Evolutionary conservation across 1,284 basidiomycete species (phyloP).

Genomic region (Papiliotrema terrestris): DNA sequence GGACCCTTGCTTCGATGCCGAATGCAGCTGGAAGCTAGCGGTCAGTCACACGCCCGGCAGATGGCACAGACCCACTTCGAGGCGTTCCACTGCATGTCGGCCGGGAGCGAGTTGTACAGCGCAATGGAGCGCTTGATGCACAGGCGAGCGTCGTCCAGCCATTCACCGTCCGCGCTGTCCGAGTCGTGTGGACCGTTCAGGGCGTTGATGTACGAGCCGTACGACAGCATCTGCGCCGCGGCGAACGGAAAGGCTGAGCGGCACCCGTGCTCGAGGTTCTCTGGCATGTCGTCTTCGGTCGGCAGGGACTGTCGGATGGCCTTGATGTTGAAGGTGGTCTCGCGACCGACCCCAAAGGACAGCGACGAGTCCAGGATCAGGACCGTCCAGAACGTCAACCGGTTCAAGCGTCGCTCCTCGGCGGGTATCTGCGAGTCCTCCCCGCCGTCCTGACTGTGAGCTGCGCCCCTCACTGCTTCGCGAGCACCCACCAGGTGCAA

Average conservation of each 20-base stretch:
- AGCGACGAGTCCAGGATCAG: constrained; percentile 23
- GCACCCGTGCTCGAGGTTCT: background rate
- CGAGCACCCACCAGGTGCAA: constrained; percentile 15
- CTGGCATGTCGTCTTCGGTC: constrained; percentile 9
- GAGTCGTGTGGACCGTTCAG: constrained; percentile 14
- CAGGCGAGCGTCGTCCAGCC: background rate
- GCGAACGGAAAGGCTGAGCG: constrained; percentile 23
- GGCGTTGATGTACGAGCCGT: constrained; percentile 21
- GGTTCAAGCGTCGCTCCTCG: constrained; percentile 19
- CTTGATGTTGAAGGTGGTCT: constrained; percentile 22
- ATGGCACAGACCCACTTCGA: constrained; percentile 14
- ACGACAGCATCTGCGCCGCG: constrained; percentile 21
- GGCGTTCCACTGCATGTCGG: constrained; percentile 30
- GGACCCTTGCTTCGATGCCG: constrained; percentile 7
- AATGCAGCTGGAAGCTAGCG: constrained; percentile 19
- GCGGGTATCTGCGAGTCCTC: constrained; percentile 1
- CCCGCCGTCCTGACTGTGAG: background rate
- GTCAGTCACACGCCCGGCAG: background rate
- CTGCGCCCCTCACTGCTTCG: background rate
- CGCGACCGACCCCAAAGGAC: constrained; percentile 22
- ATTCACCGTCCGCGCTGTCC: background rate
- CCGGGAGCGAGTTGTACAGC: constrained; percentile 26
- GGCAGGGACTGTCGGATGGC: constrained; percentile 24
- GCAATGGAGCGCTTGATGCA: constrained; percentile 11
- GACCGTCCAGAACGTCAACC: constrained; percentile 29